Conservation (phyloP, 1,284 basidiomycete genomes). For the Acaromyces ingoldii region DNA sequence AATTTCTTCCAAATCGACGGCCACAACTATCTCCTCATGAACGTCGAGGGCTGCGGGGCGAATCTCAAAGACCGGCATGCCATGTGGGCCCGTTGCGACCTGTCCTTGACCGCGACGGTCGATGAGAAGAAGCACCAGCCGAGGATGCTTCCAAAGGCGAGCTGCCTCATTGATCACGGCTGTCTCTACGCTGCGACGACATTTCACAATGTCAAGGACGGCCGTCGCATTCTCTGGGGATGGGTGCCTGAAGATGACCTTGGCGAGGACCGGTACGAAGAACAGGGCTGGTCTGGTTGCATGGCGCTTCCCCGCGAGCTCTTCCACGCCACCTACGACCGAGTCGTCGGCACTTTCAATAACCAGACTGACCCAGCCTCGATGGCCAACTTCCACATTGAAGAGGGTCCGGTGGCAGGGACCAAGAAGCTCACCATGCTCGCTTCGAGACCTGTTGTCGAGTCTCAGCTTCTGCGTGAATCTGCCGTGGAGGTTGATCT, state of each 20-base stretch:
- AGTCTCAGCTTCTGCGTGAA: background rate
- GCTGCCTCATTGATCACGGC: conserved; percentile 26
- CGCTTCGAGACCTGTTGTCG: background rate
- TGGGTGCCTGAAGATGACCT: conserved; percentile 40
- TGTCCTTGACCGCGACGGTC: background rate
- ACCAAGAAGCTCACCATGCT: background rate
- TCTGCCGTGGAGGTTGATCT: too few species aligned
- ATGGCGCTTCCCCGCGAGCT: conserved; percentile 31
- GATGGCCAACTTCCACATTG: conserved; percentile 1
- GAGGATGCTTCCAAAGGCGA: conserved; percentile 16
- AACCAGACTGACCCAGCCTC: too few species aligned
- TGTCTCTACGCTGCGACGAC: conserved; percentile 34
- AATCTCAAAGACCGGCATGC: conserved; percentile 20
- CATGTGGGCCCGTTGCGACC: conserved; percentile 16
- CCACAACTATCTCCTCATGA: conserved; percentile 23
- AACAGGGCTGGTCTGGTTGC: conserved; percentile 32
- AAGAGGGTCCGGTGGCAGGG: background rate
- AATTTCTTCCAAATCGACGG: conserved; percentile 22
- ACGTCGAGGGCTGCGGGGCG: conserved; percentile 24
- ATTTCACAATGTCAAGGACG: conserved; percentile 19
- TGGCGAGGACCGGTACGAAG: conserved; percentile 21
- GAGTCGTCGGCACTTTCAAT: background rate
- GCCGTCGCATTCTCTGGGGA: conserved; percentile 32
- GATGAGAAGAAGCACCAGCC: background rate
- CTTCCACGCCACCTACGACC: conserved; percentile 13